phyloP scores from a whole-genome alignment of 176 grass and related monocot species.

The Carex kokanica region DNA sequence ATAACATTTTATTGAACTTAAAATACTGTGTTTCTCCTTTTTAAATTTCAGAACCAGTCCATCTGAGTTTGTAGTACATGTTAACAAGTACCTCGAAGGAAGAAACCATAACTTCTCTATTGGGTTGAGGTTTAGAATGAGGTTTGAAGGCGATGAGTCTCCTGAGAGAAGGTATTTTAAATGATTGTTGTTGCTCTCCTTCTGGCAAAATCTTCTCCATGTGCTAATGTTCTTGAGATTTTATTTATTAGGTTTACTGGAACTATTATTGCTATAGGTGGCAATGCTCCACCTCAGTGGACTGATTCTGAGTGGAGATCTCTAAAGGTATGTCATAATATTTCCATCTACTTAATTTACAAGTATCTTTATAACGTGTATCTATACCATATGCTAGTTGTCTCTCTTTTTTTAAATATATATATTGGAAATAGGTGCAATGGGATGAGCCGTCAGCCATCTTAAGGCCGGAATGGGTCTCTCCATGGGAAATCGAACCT shows the following conservation, averaged over 20 bases:
- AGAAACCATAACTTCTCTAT: slow-evolving; percentile 75
- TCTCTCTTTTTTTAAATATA: not conserved
- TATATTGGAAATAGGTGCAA: slow-evolving; percentile 61
- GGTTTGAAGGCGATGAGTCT: slow-evolving; percentile 91
- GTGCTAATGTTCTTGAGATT: slow-evolving; percentile 23
- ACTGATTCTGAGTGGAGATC: slow-evolving; percentile 88
- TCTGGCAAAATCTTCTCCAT: slow-evolving; percentile 22
- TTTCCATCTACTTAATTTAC: slow-evolving; percentile 19
- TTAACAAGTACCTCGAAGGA: slow-evolving; percentile 90
- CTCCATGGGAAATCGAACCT: slow-evolving; percentile 88
- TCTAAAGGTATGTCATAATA: slow-evolving; percentile 54
- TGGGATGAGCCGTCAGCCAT: slow-evolving; percentile 91
- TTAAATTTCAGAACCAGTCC: slow-evolving; percentile 57
- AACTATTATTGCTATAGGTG: slow-evolving; percentile 70
- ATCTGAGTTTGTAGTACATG: slow-evolving; percentile 83
- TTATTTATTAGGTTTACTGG: slow-evolving; percentile 76
- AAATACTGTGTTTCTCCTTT: not conserved
- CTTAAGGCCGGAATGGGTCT: slow-evolving; percentile 68
- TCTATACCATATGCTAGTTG: not conserved
- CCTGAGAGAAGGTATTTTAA: slow-evolving; percentile 75
- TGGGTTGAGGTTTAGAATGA: slow-evolving; percentile 96
- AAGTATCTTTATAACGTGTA: not conserved
- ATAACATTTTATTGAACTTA: slow-evolving; percentile 16
- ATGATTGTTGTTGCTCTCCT: not conserved
- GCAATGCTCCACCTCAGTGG: slow-evolving; percentile 61